Percentiles rank a stretch among this genome's conserved stretches.
Evolutionary conservation across 2,329 filamentous ascomycete genomes (phyloP).

Genomic region (Hirsutella thompsonii): DNA sequence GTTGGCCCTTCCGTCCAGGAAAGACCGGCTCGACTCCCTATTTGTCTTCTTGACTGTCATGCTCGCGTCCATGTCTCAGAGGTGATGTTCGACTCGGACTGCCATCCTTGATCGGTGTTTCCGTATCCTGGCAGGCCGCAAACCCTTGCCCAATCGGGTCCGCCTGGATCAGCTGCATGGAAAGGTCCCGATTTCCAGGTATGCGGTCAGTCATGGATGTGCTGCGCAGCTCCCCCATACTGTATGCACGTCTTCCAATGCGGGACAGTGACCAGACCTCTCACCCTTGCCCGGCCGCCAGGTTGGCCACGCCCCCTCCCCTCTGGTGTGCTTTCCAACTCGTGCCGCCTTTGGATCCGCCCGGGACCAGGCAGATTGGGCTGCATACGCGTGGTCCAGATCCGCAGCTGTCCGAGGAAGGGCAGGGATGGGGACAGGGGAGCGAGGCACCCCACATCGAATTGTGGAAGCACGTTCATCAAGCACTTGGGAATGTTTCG

Average conservation of each 20-base stretch:
- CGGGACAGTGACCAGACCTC: background rate
- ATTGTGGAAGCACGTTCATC: too few species aligned
- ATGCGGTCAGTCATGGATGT: background rate
- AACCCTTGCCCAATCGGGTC: background rate
- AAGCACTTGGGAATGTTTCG: too few species aligned
- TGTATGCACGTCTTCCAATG: slow-evolving; percentile 3
- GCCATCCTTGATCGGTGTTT: background rate
- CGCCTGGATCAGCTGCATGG: background rate
- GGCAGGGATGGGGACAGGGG: too few species aligned
- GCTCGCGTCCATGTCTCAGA: background rate
- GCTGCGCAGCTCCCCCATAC: background rate
- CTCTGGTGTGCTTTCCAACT: too few species aligned
- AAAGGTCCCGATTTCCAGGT: background rate
- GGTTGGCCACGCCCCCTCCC: too few species aligned
- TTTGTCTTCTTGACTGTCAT: background rate
- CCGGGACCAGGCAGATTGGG: too few species aligned
- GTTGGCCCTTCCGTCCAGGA: too few species aligned
- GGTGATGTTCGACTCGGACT: background rate
- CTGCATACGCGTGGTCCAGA: too few species aligned
- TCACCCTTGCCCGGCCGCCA: too few species aligned
- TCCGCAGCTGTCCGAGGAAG: too few species aligned
- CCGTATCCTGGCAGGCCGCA: background rate
- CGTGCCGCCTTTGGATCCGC: too few species aligned
- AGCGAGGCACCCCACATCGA: too few species aligned
- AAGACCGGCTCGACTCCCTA: background rate